Evolutionary conservation across 371 early-diverging fungal species (phyloP).

Genomic region (Lichtheimia hyalospora): DNA sequence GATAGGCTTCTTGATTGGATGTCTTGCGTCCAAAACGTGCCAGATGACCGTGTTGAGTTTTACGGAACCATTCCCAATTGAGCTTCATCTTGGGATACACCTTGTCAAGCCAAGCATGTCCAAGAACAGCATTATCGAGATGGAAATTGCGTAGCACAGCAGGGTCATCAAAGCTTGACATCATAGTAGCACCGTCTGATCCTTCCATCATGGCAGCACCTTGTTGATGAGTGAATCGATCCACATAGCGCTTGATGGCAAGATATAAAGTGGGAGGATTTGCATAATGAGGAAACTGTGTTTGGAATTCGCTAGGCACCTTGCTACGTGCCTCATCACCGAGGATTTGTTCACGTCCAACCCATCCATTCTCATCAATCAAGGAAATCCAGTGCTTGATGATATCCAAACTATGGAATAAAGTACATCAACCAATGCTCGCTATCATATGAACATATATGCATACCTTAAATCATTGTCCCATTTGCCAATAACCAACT

Average conservation of each 20-base stretch:
- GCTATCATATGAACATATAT: background rate
- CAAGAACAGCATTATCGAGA: conserved; percentile 48
- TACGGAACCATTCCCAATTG: conserved; percentile 83
- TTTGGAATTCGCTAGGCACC: conserved; percentile 89
- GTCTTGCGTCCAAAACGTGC: conserved; percentile 58
- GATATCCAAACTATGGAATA: conserved; percentile 64
- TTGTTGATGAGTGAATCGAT: conserved; percentile 26
- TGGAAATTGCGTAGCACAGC: conserved; percentile 46
- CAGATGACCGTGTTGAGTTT: conserved; percentile 75
- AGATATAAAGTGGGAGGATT: conserved; percentile 92
- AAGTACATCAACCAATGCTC: background rate
- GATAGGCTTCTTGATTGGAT: conserved; percentile 66
- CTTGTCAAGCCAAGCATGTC: conserved; percentile 52
- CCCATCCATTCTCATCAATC: conserved; percentile 91
- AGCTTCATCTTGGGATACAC: conserved; percentile 70
- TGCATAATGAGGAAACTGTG: conserved; percentile 89
- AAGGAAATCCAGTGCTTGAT: conserved; percentile 78
- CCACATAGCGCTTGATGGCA: conserved; percentile 64
- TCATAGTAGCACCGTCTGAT: background rate
- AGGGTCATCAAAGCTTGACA: conserved; percentile 28
- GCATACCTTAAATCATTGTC: conserved; percentile 76
- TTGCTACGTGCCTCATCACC: conserved; percentile 93
- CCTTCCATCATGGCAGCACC: conserved; percentile 5
- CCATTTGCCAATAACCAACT: conserved; percentile 83
- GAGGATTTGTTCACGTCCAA: conserved; percentile 92